A percentile compares a stretch with the other conserved stretches of the same genome.
These are phyloP conservation scores for Calonectria honghensis DNA, from an alignment of 2,329 filamentous ascomycete species.

Conservation along the genomic window DNA sequence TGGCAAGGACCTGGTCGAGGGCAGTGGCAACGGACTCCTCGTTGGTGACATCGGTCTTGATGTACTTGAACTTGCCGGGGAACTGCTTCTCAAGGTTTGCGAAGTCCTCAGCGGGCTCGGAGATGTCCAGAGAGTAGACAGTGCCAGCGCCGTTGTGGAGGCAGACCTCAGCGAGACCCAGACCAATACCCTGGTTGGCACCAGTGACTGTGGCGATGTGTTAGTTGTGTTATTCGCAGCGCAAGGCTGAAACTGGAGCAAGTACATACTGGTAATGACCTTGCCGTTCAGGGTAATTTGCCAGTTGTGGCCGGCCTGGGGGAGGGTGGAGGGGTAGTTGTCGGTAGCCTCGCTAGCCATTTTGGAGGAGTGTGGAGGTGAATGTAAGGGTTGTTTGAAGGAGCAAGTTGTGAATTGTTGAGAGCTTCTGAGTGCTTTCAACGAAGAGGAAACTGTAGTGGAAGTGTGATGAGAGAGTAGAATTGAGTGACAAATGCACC, in stretches of 20 bases:
- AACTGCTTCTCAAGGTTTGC: constrained; percentile 61
- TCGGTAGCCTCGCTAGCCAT: constrained; percentile 35
- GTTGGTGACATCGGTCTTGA: constrained; percentile 67
- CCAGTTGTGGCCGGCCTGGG: constrained; percentile 59
- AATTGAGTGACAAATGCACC: constrained; percentile 7
- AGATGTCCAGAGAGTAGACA: constrained; percentile 55
- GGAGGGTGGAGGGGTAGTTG: constrained; percentile 58
- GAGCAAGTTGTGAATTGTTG: background rate
- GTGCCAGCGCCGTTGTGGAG: constrained; percentile 64
- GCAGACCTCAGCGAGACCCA: constrained; percentile 68
- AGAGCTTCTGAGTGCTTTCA: constrained; percentile 12
- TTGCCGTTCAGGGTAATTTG: constrained; percentile 60
- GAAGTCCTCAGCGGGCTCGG: constrained; percentile 53
- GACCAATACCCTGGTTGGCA: constrained; percentile 66
- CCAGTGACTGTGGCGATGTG: constrained; percentile 59
- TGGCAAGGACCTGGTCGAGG: constrained; percentile 62
- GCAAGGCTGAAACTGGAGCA: background rate
- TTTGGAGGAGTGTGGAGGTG: background rate
- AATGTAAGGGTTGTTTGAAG: background rate
- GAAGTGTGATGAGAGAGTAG: constrained; percentile 19
- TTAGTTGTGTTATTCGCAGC: constrained; percentile 2
- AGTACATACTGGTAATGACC: constrained; percentile 62
- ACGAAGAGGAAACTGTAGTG: background rate
- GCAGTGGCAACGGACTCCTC: constrained; percentile 64
- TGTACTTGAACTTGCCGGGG: constrained; percentile 64